Base-by-base conservation (phyloP, 768 basidiomycete genomes). In the Lactarius indigo region DNA sequence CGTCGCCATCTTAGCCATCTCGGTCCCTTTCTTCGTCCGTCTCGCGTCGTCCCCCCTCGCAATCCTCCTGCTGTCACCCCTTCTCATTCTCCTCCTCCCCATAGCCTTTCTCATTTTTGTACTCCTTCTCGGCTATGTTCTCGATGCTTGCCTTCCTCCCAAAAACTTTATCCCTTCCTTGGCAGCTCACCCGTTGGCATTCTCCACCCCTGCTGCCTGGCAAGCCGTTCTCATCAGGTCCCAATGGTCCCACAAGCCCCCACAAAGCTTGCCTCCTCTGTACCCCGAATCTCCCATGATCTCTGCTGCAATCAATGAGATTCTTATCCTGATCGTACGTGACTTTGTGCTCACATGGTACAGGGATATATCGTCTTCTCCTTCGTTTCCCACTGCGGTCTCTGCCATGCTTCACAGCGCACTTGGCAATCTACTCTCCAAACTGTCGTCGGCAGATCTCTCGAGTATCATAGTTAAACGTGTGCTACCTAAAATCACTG, bases 341-440 rank as follows among this genome's bases (percentile, higher is more conserved):
- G 93, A 95, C 79, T 98, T 97, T 75, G 87, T 99, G 23, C 78
- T 88, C 61, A 85, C 85, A 15, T 99, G 96, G 96, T 99, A 96
- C 80, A 82, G 83, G 70, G 84, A 86, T 20, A 81, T 98, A 42
- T 98, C 96, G 6, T 83, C 87, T 13, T 96, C 94, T 0, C 87
- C 91, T 5, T 86, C 93, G 4, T 98, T 99, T 75, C 95, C 96
- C 23, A 82, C 85, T 66, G 89, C 94, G 10, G 88, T 96, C 58
- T 92, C 94, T 2, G 78, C 80, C 1, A 82, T 90, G 10, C 78
- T 98, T 37, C 90, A 94, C 72, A 81, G 83, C 10, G 83, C 86
- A 3, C 71, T 93, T 47, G 79, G 84, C 64, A 80, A 84, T 26
- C 70, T 96, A 15, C 72, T 90, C 13, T 77, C 81, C 12, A 82